Conservation (phyloP, 2,329 filamentous ascomycete genomes). For the Pseudocercospora pini-densiflorae region DNA sequence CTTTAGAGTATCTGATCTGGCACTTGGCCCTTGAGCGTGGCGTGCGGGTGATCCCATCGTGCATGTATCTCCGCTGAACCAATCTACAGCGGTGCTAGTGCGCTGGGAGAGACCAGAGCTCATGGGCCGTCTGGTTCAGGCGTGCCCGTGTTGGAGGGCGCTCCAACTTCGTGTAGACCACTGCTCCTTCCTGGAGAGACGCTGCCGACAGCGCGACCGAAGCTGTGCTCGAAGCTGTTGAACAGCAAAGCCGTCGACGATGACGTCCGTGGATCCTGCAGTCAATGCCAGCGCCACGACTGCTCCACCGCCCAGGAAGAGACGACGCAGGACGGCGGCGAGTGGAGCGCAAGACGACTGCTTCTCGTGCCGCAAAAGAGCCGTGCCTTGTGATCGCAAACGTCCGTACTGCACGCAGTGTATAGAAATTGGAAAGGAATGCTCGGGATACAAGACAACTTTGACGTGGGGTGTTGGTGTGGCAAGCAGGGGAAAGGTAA, state of each 20-base stretch:
- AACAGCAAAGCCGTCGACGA: conserved; percentile 5
- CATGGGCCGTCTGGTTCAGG: neutral
- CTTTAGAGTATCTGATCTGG: neutral
- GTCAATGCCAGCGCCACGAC: conserved; percentile 11
- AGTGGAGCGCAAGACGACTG: conserved; percentile 93
- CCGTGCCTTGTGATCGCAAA: conserved; percentile 84
- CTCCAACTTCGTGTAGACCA: neutral
- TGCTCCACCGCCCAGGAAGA: conserved; percentile 56
- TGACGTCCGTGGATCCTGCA: conserved; percentile 21
- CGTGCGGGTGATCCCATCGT: conserved; percentile 13
- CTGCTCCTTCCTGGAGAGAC: conserved; percentile 6
- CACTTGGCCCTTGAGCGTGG: neutral
- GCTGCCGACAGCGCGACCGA: neutral
- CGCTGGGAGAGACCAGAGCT: conserved; percentile 12
- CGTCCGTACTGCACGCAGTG: conserved; percentile 95
- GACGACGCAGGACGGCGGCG: conserved; percentile 84
- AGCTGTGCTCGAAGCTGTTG: neutral
- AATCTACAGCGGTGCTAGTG: conserved; percentile 16
- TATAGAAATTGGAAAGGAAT: conserved; percentile 87
- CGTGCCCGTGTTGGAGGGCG: neutral
- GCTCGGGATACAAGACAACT: conserved; percentile 94
- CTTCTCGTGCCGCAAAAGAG: conserved; percentile 86
- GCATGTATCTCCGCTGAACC: conserved; percentile 10
- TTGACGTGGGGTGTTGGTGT: conserved; percentile 97
- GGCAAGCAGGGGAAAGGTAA: conserved; percentile 82